Evolutionary conservation across 2,329 filamentous ascomycete species (phyloP), one percentile per base, ranked within the genome.

Genomic region (Colletotrichum caudatum): DNA sequence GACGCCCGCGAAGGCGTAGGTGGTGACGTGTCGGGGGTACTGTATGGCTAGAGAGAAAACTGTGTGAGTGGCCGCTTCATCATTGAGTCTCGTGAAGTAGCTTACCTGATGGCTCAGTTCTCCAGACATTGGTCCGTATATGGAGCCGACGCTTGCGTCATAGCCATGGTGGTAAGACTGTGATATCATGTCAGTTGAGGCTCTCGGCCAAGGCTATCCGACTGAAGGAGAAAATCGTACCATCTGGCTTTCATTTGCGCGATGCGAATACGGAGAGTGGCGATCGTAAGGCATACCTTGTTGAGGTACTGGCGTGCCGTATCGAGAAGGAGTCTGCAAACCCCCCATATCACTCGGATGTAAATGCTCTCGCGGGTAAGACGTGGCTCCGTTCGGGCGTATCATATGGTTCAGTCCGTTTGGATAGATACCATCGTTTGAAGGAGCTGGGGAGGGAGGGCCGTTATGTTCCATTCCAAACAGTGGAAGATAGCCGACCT

Each of bases 11-110:
- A 81, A 12, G 84, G 84, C 20, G 84, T 85, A 18, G 84, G 82
- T 2, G 88, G 86, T 41, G 87, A 89, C 64, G 83, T 85, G 37
- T 85, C 85, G 0, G 86, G 86, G 8, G 86, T 88, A 76, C 80
- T 84, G 76, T 87, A 87, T 46, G 82, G 80, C 73, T 84, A 80
- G 41, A 4, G 11, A 61, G 72, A 48, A 74, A 23, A 56, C 3
- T 14, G 44, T 66, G 70, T 72, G 39, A 72, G 70, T 58, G 33
- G 29, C 20, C 57, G 18, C 26, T 33, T 37, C 9, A 20, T 41
- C 18, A 12, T 61, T 18, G 7, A 18, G 6, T n/a, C 2, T 29
- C 44, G 29, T 1, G 16, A 63, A 18, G 37, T 33, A 50, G 53
- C 72, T 62, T 64, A 74, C 72, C 59, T 71, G 72, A 46, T 74